These are phyloP conservation scores for Nicotiana tomentosiformis DNA, from an alignment of 257 asterid genomes.

Conservation along the genomic window DNA sequence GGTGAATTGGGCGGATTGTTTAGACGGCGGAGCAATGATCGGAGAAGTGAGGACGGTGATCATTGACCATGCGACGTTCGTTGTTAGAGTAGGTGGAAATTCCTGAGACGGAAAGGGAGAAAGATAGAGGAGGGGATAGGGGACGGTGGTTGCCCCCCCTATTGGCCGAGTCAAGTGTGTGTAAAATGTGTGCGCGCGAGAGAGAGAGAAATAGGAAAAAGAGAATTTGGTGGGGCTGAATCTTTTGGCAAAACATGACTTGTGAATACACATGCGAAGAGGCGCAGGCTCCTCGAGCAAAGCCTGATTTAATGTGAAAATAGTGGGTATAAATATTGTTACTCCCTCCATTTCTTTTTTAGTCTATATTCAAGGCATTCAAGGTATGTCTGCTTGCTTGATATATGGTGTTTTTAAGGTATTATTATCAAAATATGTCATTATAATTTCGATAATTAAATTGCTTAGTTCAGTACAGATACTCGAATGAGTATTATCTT, in stretches of 20 bases:
- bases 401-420: no score
- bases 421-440: no score
- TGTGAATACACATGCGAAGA: not conserved
- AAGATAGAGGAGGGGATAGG: not conserved
- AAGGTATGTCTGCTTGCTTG: no score
- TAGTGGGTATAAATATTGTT: not conserved
- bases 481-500: not conserved
- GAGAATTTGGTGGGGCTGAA: not conserved
- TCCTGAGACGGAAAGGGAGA: not conserved
- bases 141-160: not conserved
- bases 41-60: not conserved
- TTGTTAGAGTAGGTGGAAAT: conserved; percentile 4
- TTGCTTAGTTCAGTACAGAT: no score
- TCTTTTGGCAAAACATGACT: not conserved
- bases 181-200: not conserved
- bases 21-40: not conserved
- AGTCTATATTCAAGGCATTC: no score
- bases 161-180: conserved; percentile 1
- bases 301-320: not conserved
- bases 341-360: not conserved
- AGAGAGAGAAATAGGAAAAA: not conserved
- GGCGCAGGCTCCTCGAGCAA: not conserved
- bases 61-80: not conserved
- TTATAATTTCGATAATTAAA: no score
- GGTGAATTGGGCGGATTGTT: not conserved